Evolutionary conservation across 2,329 filamentous ascomycete genomes (phyloP), one percentile per base, ranked within the genome.

Genomic region (Colletotrichum nymphaeae): DNA sequence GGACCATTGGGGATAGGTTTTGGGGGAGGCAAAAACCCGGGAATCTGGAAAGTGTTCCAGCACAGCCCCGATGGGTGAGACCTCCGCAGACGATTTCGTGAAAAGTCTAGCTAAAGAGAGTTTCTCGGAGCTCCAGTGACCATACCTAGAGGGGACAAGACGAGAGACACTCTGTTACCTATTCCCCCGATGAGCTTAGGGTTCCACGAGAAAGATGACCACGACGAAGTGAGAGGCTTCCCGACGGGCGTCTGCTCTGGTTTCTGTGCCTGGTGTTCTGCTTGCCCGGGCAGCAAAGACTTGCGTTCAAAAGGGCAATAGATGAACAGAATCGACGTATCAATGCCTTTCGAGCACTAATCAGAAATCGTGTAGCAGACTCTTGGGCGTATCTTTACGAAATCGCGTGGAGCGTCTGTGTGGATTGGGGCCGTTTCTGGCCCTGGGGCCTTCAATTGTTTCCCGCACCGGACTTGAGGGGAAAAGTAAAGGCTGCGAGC

Each of bases 311-410:
- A 55, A 64, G 24, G 66, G 65, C 37, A 65, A 55, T 26, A 12
- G 63, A 58, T 56, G 22, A 42, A 35, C 59, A 46, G 7, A 49
- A n/a, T 16, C 49, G 53, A 65, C 46, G 53, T 55, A 30, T 32
- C 46, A 49, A 49, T 49, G 19, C 19, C 7, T 42, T 60, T 9
- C 28, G 11, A 16, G n/a, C 37, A 35, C 69, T 26, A 28, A 72
- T 28, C 32, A 30, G n/a, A 16, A 16, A 28, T 28, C n/a, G 9
- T 49, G 59, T 30, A 46, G 56, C 24, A 32, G 67, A 24, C 42
- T 69, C 52, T 69, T 59, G 70, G 70, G 42, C 37, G 66, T 70
- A 24, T 57, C 60, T 60, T 28, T 6, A 12, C 28, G 22, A 52
- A 37, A 52, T 35, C 19, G 46, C 60, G 26, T 65, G 60, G 26